Conservation (phyloP, 768 basidiomycete species). For the Pleurotus ostreatus region DNA sequence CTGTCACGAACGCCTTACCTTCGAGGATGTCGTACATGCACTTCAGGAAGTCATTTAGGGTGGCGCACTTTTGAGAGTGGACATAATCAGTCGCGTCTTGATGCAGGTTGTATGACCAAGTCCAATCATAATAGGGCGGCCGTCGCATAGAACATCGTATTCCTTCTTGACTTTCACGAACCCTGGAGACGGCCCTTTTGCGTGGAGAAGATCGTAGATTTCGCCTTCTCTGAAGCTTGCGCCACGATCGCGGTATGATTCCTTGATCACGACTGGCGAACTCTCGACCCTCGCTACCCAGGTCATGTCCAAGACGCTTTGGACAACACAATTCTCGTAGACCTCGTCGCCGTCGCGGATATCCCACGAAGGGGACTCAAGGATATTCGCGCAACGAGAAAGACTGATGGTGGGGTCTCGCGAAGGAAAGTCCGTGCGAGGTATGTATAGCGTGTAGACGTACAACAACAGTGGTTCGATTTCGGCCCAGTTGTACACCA, state of each 20-base stretch:
- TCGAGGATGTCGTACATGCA: conserved; percentile 5
- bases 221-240: neutral
- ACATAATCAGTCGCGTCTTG: neutral
- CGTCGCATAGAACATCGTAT: no score
- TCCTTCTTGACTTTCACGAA: no score
- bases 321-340: neutral
- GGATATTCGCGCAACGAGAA: neutral
- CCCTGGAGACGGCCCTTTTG: neutral
- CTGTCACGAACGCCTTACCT: neutral
- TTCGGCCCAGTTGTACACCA: neutral
- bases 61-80: neutral
- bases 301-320: conserved; percentile 1
- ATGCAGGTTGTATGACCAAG: neutral
- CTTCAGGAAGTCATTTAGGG: neutral
- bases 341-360: neutral
- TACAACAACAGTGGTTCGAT: conserved; percentile 2
- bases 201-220: conserved; percentile 6
- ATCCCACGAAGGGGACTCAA: neutral
- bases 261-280: neutral
- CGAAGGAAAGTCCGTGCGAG: neutral
- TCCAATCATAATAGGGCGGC: neutral
- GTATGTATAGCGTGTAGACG: conserved; percentile 8
- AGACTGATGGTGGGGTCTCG: conserved; percentile 4
- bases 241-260: neutral
- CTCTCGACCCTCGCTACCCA: neutral